These are phyloP conservation scores for Fomitopsis palustris DNA, from an alignment of 1,284 basidiomycete genomes.

Conservation along the genomic window DNA sequence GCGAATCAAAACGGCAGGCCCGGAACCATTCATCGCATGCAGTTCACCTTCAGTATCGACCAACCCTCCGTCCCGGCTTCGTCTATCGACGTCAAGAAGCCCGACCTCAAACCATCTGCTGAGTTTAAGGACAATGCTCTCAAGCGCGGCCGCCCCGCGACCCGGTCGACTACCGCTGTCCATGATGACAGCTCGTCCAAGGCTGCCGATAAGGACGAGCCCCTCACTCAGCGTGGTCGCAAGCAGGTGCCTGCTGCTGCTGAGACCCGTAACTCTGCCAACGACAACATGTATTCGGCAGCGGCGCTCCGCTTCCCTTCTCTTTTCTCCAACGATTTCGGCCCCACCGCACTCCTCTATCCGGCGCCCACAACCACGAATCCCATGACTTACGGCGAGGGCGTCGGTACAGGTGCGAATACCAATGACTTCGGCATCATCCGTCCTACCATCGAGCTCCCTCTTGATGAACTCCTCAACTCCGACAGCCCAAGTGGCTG, in stretches of 20 bases:
- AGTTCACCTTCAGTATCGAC: conserved; percentile 81
- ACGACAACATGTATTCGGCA: conserved; percentile 21
- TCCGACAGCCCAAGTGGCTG: conserved; percentile 34
- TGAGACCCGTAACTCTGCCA: conserved; percentile 11
- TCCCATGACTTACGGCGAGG: conserved; percentile 72
- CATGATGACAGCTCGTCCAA: conserved; percentile 14
- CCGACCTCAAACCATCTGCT: conserved; percentile 62
- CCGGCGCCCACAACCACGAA: conserved; percentile 61
- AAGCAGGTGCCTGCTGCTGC: conserved; percentile 26
- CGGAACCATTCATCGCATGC: conserved; percentile 77
- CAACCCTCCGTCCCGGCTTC: conserved; percentile 52
- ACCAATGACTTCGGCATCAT: conserved; percentile 55
- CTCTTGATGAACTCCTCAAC: conserved; percentile 71
- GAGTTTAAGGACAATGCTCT: conserved; percentile 54
- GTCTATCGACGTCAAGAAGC: conserved; percentile 51
- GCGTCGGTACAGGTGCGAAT: conserved; percentile 40
- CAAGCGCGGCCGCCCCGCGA: conserved; percentile 36
- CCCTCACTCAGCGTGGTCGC: conserved; percentile 36
- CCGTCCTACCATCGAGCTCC: conserved; percentile 77
- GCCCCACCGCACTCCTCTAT: conserved; percentile 71
- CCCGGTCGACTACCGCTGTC: conserved; percentile 30
- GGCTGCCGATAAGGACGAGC: conserved; percentile 30
- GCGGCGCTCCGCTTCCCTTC: conserved; percentile 58
- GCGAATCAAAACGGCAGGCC: conserved; percentile 58
- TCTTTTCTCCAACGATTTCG: conserved; percentile 69